A percentile compares a stretch with the other conserved stretches of the same genome.
phyloP scores from a whole-genome alignment of 176 grass and related monocot genomes.

The Triticum turgidum region DNA sequence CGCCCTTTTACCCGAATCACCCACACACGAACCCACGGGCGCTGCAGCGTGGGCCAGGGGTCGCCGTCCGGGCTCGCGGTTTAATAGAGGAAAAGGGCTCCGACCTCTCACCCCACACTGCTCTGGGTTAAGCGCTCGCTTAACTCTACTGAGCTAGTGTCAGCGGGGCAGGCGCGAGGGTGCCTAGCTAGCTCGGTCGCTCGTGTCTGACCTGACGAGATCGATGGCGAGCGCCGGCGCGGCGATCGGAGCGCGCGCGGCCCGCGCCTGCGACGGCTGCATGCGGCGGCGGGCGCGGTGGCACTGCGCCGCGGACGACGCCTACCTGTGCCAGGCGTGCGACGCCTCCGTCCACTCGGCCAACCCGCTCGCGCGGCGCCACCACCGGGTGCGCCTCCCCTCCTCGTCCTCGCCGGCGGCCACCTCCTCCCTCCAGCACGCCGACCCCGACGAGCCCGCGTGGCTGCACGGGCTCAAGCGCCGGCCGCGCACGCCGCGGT shows the following conservation, averaged over 20 bases:
- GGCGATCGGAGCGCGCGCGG: conserved; percentile 58
- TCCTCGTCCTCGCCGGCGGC: conserved; percentile 9
- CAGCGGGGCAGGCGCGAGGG: background rate
- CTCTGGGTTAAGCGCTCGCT: conserved; percentile 27
- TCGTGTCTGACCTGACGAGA: background rate
- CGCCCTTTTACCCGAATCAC: background rate
- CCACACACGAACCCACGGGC: background rate
- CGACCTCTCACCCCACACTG: conserved; percentile 30
- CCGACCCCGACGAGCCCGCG: conserved; percentile 41
- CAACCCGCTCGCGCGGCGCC: conserved; percentile 77
- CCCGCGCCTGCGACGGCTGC: conserved; percentile 77
- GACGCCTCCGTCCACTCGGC: conserved; percentile 87
- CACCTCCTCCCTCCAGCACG: background rate
- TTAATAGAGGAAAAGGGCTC: conserved; percentile 36
- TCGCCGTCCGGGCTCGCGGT: background rate
- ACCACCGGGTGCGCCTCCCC: conserved; percentile 64
- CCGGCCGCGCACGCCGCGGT: conserved; percentile 71
- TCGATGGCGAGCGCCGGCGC: conserved; percentile 36
- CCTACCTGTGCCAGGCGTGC: conserved; percentile 76
- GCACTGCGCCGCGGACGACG: conserved; percentile 80
- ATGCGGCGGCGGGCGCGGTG: conserved; percentile 71
- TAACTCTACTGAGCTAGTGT: background rate
- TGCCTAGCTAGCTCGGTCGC: background rate
- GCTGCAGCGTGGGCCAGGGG: background rate
- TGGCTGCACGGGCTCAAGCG: conserved; percentile 71